A percentile compares a stretch with the other conserved stretches of the same genome.
These are phyloP conservation scores for Acanthamoeba royreba DNA, from an alignment of 208 protist species.

Conservation along the genomic window DNA sequence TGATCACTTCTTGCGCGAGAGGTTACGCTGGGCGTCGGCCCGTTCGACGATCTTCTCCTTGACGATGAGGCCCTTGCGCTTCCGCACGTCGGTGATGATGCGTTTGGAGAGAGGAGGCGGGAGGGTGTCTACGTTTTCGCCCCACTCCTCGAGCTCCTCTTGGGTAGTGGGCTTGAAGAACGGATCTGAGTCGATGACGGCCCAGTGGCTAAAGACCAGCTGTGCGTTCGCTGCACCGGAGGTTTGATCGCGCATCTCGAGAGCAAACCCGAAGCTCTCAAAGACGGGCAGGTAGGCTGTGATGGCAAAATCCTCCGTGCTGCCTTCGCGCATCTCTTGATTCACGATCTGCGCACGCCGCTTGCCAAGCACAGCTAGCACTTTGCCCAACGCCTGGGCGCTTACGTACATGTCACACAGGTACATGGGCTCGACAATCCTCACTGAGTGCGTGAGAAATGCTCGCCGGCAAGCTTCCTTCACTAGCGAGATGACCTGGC, in stretches of 20 bases:
- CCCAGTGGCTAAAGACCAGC: constrained; percentile 92
- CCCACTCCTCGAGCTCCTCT: constrained; percentile 72
- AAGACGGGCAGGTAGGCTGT: constrained; percentile 92
- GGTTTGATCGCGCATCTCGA: constrained; percentile 90
- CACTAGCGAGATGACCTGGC: neutral
- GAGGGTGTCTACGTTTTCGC: constrained; percentile 69
- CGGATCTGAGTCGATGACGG: constrained; percentile 91
- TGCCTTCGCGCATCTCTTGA: constrained; percentile 94
- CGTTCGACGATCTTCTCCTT: constrained; percentile 84
- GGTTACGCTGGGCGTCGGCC: constrained; percentile 86
- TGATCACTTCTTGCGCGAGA: constrained; percentile 71
- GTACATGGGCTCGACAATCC: constrained; percentile 29
- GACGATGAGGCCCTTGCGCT: constrained; percentile 84
- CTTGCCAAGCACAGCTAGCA: constrained; percentile 68
- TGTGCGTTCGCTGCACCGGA: constrained; percentile 90
- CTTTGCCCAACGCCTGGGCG: constrained; percentile 77
- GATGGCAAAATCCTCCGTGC: constrained; percentile 94
- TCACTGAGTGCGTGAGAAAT: neutral
- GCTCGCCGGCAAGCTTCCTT: neutral
- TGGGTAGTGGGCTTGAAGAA: constrained; percentile 95
- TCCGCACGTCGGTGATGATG: constrained; percentile 78
- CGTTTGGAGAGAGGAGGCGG: constrained; percentile 70
- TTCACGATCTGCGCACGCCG: constrained; percentile 84
- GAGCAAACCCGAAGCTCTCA: constrained; percentile 96
- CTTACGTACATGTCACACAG: constrained; percentile 70